Base-by-base conservation (phyloP, 1,284 basidiomycete species). In the Cerrena zonata region DNA sequence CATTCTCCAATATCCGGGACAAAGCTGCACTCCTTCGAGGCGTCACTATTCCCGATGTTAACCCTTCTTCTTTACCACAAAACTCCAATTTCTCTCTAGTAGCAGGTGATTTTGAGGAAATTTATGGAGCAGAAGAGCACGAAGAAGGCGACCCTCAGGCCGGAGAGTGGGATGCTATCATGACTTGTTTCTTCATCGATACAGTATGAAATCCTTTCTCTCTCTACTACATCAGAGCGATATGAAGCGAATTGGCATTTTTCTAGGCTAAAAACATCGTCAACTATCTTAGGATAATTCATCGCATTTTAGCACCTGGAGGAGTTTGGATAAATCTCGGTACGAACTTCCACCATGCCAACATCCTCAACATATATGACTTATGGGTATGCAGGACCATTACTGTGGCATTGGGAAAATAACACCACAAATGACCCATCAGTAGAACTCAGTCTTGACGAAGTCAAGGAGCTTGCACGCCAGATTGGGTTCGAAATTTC, bases 131-230 rank as follows among this genome's bases (percentile, higher is more conserved):
- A 7, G 68, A 73, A n/a, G 67, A 69, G 23, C 63, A 77, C 38
- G 72, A 71, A 4, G 69, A 71, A 19, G 56, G 51, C 19, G 83
- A 83, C 55, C 78, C 82, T 5, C 89, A 93, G 48, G 68, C 77
- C 18, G 88, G 84, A 13, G 69, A 83, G 55, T 99, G 92, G 91
- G 83, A 94, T 58, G 89, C 88, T 0, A 79, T 99, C 11, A 69
- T 96, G 54, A 99, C 95, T 0, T 98, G 93, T 67, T 99, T 97
- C 77, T 99, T 99, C 72, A 89, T 99, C 56, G 95, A 99, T 64
- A 98, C 94, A 4, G 91, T 87, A 42, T 22, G 55, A 58, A 79
- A 47, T 40, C 51, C 21, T n/a, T 12, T 25, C 30, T 12, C 41
- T 23, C 12, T 11, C 30, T 39, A 10, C 24, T 1, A 34, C 19